Evolutionary conservation across 106 monocot species (phyloP).

Genomic region (Dendrobium catenatum): DNA sequence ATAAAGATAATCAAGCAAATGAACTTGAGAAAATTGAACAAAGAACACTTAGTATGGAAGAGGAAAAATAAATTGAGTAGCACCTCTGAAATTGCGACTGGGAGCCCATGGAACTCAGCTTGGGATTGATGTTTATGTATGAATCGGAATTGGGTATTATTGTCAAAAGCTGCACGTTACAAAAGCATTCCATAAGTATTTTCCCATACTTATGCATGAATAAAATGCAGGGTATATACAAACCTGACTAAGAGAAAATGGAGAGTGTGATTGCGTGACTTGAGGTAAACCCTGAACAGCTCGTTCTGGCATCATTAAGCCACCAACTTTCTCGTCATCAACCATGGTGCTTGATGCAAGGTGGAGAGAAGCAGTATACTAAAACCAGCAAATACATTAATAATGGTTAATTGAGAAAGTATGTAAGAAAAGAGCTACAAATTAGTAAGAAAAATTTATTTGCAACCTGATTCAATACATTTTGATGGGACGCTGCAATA

Average conservation of each 20-base stretch:
- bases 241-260: conserved; percentile 84
- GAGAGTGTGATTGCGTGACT: conserved; percentile 48
- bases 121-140: conserved; percentile 73
- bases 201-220: neutral
- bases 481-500: conserved; percentile 46
- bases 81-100: conserved; percentile 77
- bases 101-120: conserved; percentile 71
- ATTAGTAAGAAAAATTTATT: neutral
- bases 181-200: neutral
- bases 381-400: neutral
- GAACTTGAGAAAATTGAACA: neutral
- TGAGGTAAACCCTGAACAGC: conserved; percentile 58
- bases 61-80: neutral
- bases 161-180: conserved; percentile 48
- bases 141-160: conserved; percentile 50
- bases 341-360: conserved; percentile 39
- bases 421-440: neutral
- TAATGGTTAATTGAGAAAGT: neutral
- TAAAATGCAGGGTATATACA: conserved; percentile 3
- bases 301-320: conserved; percentile 66
- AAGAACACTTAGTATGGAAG: neutral
- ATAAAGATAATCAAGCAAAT: conserved; percentile 8
- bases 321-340: conserved; percentile 74
- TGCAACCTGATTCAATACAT: conserved; percentile 49
- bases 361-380: conserved; percentile 68